Evolutionary conservation across 2,329 filamentous ascomycete species (phyloP).

Genomic region (Diaporthe amygdali): DNA sequence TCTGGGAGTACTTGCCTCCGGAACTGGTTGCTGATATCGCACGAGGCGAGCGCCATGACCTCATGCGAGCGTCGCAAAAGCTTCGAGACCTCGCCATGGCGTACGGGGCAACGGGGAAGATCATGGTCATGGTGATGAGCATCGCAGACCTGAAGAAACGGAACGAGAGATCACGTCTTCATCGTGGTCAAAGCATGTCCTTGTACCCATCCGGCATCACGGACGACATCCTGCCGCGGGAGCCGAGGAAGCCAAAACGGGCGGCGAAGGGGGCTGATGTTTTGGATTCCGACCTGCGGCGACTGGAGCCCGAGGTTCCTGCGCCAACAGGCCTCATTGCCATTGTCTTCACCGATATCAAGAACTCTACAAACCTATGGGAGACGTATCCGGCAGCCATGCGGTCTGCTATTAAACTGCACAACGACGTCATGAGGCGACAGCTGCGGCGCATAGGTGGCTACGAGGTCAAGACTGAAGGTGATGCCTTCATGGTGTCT

Average conservation of each 20-base stretch:
- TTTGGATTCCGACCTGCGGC: slow-evolving; percentile 85
- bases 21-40: slow-evolving; percentile 93
- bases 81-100: slow-evolving; percentile 93
- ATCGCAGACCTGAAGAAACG: slow-evolving; percentile 89
- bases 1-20: slow-evolving; percentile 93
- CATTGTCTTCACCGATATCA: slow-evolving; percentile 98
- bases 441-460: slow-evolving; percentile 93
- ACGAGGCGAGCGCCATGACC: slow-evolving; percentile 81
- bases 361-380: slow-evolving; percentile 96
- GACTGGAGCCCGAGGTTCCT: slow-evolving; percentile 88
- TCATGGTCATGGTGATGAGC: slow-evolving; percentile 99
- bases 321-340: slow-evolving; percentile 89
- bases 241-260: slow-evolving; percentile 60
- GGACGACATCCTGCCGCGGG: slow-evolving; percentile 70
- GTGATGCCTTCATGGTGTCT: slow-evolving; percentile 98
- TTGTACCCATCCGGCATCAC: slow-evolving; percentile 78
- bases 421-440: slow-evolving; percentile 95
- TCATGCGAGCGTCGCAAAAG: slow-evolving; percentile 96
- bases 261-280: slow-evolving; percentile 57
- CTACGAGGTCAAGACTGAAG: slow-evolving; percentile 99
- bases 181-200: slow-evolving; percentile 83
- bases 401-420: slow-evolving; percentile 94
- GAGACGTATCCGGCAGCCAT: slow-evolving; percentile 94
- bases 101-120: slow-evolving; percentile 91
- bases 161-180: slow-evolving; percentile 71